Evolutionary conservation across 1,284 basidiomycete genomes (phyloP).

Genomic region (Malassezia caprae): DNA sequence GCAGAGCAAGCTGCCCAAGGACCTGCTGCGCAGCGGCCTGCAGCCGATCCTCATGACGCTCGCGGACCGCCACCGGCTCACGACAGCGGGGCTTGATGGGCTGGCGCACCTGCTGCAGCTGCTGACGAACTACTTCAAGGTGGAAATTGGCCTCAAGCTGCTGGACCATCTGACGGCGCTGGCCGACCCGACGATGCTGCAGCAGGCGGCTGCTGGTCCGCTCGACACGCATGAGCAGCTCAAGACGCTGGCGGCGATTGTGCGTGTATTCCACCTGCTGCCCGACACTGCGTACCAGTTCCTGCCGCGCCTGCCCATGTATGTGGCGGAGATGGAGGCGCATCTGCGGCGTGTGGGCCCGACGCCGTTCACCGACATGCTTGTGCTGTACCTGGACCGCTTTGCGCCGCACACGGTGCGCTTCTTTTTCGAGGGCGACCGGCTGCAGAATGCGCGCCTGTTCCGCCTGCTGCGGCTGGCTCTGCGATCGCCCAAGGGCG

Average conservation of each 20-base stretch:
- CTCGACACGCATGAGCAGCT: conserved; percentile 75
- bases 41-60: conserved; percentile 96
- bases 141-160: conserved; percentile 95
- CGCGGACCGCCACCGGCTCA: conserved; percentile 86
- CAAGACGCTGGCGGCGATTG: conserved; percentile 80
- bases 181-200: conserved; percentile 35
- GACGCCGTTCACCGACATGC: conserved; percentile 86
- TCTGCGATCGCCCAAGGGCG: conserved; percentile 33
- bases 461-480: conserved; percentile 35
- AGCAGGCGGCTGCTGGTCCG: conserved; percentile 33
- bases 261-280: conserved; percentile 92
- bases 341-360: conserved; percentile 77
- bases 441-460: conserved; percentile 55
- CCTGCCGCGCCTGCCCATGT: conserved; percentile 71
- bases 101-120: conserved; percentile 88
- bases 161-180: conserved; percentile 62
- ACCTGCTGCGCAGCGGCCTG: conserved; percentile 84
- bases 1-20: conserved; percentile 86
- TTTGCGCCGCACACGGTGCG: conserved; percentile 76
- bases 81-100: conserved; percentile 83
- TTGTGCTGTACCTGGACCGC: conserved; percentile 80
- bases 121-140: conserved; percentile 98
- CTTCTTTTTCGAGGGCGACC: conserved; percentile 62
- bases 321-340: conserved; percentile 85
- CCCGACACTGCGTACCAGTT: conserved; percentile 79